Conservation (phyloP, 1,139 yeast species). For the Suhomyces kunorum region DNA sequence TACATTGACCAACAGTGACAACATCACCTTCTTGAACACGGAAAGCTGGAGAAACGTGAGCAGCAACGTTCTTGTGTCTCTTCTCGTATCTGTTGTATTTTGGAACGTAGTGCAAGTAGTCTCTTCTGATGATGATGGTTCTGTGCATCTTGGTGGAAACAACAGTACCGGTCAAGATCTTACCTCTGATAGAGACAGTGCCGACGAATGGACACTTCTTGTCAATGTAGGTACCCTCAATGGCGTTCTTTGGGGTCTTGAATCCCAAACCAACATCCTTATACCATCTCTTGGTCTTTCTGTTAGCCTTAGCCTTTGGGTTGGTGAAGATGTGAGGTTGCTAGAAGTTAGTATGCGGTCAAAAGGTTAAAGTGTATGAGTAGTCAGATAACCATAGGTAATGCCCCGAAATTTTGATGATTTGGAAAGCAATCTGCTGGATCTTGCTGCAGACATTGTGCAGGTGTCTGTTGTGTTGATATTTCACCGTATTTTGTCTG, state of each 20-base stretch:
- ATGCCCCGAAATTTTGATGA: too few species aligned
- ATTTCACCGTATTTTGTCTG: background rate
- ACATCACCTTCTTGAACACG: conserved; percentile 99
- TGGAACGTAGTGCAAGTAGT: conserved; percentile 99
- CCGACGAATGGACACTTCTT: conserved; percentile 99
- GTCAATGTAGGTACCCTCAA: conserved; percentile 98
- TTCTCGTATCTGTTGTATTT: conserved; percentile 99
- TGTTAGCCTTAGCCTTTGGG: conserved; percentile 99
- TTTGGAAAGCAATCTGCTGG: too few species aligned
- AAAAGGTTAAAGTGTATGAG: background rate
- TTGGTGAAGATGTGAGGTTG: conserved; percentile 99
- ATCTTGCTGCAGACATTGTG: background rate
- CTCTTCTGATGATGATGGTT: conserved; percentile 99
- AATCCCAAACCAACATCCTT: conserved; percentile 99
- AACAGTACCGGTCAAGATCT: conserved; percentile 97
- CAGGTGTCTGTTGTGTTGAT: background rate
- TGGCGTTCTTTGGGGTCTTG: conserved; percentile 99
- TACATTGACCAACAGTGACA: conserved; percentile 99
- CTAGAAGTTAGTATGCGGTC: conserved; percentile 51
- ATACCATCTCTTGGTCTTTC: conserved; percentile 99
- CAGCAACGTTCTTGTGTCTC: conserved; percentile 99
- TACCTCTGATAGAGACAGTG: conserved; percentile 97
- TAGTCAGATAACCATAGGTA: background rate
- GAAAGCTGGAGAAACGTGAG: conserved; percentile 99
- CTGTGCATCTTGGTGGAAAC: conserved; percentile 99